Evolutionary conservation across 2,329 filamentous ascomycete genomes (phyloP).

Genomic region (Trichoderma oligosporum): DNA sequence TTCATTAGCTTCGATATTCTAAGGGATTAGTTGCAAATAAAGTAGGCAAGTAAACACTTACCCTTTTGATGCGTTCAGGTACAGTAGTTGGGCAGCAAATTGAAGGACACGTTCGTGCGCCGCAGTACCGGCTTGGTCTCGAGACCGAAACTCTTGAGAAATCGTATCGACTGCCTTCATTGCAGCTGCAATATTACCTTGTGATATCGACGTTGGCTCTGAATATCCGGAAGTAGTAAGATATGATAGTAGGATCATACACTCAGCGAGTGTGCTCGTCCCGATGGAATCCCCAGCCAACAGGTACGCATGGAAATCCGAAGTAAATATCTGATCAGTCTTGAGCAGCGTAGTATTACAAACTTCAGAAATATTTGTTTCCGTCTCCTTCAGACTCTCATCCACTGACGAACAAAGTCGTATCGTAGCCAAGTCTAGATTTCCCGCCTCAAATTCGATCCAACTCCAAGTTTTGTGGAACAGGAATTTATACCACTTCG

Average conservation of each 20-base stretch:
- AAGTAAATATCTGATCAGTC: slow-evolving; percentile 49
- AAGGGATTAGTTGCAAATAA: background rate
- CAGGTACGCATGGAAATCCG: slow-evolving; percentile 53
- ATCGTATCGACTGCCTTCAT: slow-evolving; percentile 41
- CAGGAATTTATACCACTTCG: slow-evolving; percentile 28
- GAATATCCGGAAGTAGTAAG: slow-evolving; percentile 44
- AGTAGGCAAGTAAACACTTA: slow-evolving; percentile 32
- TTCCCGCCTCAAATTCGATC: slow-evolving; percentile 52
- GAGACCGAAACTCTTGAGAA: slow-evolving; percentile 42
- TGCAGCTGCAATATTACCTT: slow-evolving; percentile 55
- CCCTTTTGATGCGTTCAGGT: slow-evolving; percentile 59
- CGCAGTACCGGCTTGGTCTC: slow-evolving; percentile 31
- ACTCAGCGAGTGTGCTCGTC: slow-evolving; percentile 57
- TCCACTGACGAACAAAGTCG: slow-evolving; percentile 42
- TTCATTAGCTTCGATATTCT: slow-evolving; percentile 22
- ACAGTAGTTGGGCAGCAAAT: slow-evolving; percentile 61
- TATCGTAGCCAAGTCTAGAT: slow-evolving; percentile 34
- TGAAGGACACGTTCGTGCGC: slow-evolving; percentile 66
- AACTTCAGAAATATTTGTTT: slow-evolving; percentile 22
- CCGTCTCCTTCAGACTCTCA: slow-evolving; percentile 23
- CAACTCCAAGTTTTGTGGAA: slow-evolving; percentile 64
- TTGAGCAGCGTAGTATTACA: slow-evolving; percentile 48
- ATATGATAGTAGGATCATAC: slow-evolving; percentile 64
- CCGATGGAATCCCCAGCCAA: slow-evolving; percentile 45
- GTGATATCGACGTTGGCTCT: slow-evolving; percentile 44